Evolutionary conservation across 768 basidiomycete genomes (phyloP).

Genomic region (Lentinula boryana): DNA sequence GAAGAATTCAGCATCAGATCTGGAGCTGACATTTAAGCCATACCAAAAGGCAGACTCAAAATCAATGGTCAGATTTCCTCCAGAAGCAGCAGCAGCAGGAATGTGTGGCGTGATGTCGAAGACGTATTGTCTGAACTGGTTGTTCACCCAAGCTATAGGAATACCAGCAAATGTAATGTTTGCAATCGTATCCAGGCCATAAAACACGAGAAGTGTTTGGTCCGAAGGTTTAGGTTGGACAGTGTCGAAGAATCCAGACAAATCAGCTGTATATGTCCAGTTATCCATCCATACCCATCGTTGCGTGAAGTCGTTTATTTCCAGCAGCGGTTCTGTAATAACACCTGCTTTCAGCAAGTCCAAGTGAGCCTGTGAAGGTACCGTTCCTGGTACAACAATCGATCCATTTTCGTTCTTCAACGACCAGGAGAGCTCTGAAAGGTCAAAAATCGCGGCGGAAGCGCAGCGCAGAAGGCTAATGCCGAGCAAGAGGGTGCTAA

Average conservation of each 20-base stretch:
- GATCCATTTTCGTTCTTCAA: slow-evolving; percentile 48
- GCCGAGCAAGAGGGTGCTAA: neutral
- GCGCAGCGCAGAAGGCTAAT: neutral
- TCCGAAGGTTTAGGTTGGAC: slow-evolving; percentile 15
- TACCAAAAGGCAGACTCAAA: slow-evolving; percentile 51
- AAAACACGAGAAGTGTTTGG: slow-evolving; percentile 42
- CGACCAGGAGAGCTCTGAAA: slow-evolving; percentile 45
- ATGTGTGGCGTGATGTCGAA: slow-evolving; percentile 45
- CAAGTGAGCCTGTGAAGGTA: slow-evolving; percentile 50
- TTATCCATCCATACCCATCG: slow-evolving; percentile 52
- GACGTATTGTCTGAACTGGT: slow-evolving; percentile 49
- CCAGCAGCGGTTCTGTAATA: slow-evolving; percentile 47
- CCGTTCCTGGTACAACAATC: slow-evolving; percentile 42
- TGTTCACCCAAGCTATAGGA: slow-evolving; percentile 52
- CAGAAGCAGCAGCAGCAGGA: slow-evolving; percentile 16
- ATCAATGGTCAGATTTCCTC: slow-evolving; percentile 39
- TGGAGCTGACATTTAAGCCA: slow-evolving; percentile 44
- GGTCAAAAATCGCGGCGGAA: slow-evolving; percentile 28
- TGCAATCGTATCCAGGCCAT: slow-evolving; percentile 53
- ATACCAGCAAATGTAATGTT: slow-evolving; percentile 47
- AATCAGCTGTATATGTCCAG: slow-evolving; percentile 54
- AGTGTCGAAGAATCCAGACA: slow-evolving; percentile 33
- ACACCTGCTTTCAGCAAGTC: slow-evolving; percentile 47
- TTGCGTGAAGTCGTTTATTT: slow-evolving; percentile 50
- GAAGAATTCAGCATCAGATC: slow-evolving; percentile 42